A percentile compares a stretch with the other conserved stretches of the same genome.
Evolutionary conservation across 2,329 filamentous ascomycete genomes (phyloP).

Genomic region (Scytalidium lignicola): DNA sequence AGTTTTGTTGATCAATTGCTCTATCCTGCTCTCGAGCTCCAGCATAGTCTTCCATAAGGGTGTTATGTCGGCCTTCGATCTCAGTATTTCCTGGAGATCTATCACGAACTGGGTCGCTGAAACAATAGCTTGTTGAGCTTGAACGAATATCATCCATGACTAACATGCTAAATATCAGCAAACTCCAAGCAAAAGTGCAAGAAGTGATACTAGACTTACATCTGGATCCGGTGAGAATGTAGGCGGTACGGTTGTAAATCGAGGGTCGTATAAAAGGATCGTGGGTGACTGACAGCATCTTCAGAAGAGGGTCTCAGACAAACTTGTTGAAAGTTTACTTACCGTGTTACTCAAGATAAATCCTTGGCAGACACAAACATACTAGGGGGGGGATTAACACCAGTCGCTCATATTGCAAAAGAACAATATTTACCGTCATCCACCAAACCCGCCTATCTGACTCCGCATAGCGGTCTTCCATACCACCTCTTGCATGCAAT

Average conservation of each 20-base stretch:
- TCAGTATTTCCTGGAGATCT: conserved; percentile 39
- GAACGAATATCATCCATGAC: conserved; percentile 38
- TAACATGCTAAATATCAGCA: neutral
- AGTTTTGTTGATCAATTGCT: conserved; percentile 16
- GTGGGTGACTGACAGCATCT: conserved; percentile 32
- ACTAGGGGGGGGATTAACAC: conserved; percentile 32
- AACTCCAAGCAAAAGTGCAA: no score
- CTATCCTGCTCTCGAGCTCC: conserved; percentile 18
- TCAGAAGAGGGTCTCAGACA: neutral
- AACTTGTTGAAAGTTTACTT: conserved; percentile 12
- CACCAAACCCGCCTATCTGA: conserved; percentile 45
- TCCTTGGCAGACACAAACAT: conserved; percentile 44
- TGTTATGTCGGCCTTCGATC: conserved; percentile 32
- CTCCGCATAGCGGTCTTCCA: conserved; percentile 38
- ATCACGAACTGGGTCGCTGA: conserved; percentile 43
- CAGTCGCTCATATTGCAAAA: no score
- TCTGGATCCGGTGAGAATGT: conserved; percentile 36
- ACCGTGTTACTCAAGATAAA: conserved; percentile 46
- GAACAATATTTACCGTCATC: conserved; percentile 39
- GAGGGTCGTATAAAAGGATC: conserved; percentile 37
- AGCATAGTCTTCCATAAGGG: conserved; percentile 30
- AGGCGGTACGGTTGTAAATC: conserved; percentile 40
- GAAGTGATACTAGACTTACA: no score
- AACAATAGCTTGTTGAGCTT: conserved; percentile 43
- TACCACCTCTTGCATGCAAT: conserved; percentile 34